Percentiles rank a stretch among this genome's conserved stretches.
Conservation (phyloP, 2,329 filamentous ascomycete species). For the Neopestalotiopsis clavispora region DNA sequence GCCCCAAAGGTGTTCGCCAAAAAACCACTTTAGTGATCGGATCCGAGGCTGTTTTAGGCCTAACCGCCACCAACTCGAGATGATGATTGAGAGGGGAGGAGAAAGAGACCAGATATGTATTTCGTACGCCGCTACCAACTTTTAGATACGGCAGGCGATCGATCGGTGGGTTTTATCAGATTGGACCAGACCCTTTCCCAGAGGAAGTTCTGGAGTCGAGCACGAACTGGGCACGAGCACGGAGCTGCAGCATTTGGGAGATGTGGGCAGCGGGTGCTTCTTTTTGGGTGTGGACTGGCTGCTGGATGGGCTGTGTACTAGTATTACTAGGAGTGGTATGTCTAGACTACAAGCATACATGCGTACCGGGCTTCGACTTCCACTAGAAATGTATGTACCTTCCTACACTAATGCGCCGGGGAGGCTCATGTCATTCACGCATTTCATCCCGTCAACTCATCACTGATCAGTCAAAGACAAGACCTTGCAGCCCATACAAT, state of each 20-base stretch:
- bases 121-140: too few species aligned
- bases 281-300: neutral
- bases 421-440: neutral
- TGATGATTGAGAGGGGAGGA: neutral
- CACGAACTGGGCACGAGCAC: neutral
- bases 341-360: too few species aligned
- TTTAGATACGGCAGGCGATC: neutral
- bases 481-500: neutral
- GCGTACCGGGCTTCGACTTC: too few species aligned
- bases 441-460: too few species aligned
- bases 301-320: too few species aligned
- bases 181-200: neutral
- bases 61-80: neutral
- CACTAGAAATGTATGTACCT: neutral
- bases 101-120: too few species aligned
- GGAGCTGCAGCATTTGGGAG: neutral
- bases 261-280: neutral
- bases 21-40: neutral
- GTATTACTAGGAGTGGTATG: too few species aligned
- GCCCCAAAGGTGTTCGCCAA: neutral
- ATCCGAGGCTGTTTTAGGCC: constrained; percentile 1
- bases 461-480: neutral
- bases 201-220: neutral
- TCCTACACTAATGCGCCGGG: neutral
- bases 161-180: neutral